Percentiles rank a stretch among this genome's conserved stretches.
Evolutionary conservation across 495 filamentous ascomycete species (phyloP).

Genomic region (Ascodesmis nigricans): DNA sequence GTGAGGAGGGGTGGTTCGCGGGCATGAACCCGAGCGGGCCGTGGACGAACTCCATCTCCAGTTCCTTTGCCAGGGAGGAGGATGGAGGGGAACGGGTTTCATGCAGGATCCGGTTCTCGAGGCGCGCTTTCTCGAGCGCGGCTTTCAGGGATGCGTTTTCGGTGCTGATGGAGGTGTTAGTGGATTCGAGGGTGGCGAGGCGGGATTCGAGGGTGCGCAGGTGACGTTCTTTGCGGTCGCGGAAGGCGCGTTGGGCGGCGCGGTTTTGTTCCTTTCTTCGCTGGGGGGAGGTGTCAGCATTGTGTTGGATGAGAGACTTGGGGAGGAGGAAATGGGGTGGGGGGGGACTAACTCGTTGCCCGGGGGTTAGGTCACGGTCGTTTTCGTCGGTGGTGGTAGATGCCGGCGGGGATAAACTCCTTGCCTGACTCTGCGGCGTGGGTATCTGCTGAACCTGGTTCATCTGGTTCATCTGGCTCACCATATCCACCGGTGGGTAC

Average conservation of each 20-base stretch:
- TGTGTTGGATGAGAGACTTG: constrained; percentile 10
- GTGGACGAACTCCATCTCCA: no score
- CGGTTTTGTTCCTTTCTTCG: constrained; percentile 87
- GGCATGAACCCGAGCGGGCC: constrained; percentile 54
- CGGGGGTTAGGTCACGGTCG: no score
- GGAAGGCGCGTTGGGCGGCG: constrained; percentile 88
- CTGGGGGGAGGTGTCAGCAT: constrained; percentile 11
- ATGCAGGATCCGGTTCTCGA: constrained; percentile 20
- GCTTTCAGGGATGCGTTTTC: constrained; percentile 79
- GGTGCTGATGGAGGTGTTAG: constrained; percentile 35
- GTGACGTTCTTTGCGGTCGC: constrained; percentile 86
- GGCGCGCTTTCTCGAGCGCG: constrained; percentile 20
- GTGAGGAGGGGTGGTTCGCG: constrained; percentile 49
- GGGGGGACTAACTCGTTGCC: no score
- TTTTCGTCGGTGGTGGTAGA: no score
- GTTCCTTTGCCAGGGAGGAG: no score
- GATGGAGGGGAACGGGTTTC: constrained; percentile 14
- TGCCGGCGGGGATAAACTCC: no score
- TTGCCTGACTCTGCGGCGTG: no score
- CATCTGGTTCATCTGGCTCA: no score
- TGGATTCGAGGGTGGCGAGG: constrained; percentile 43
- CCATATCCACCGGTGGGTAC: no score
- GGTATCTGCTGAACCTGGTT: no score
- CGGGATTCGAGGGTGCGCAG: constrained; percentile 82
- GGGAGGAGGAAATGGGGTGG: no score